Evolutionary conservation across 441 rosid genomes (phyloP).

Genomic region (Dalechampia spathulata): DNA sequence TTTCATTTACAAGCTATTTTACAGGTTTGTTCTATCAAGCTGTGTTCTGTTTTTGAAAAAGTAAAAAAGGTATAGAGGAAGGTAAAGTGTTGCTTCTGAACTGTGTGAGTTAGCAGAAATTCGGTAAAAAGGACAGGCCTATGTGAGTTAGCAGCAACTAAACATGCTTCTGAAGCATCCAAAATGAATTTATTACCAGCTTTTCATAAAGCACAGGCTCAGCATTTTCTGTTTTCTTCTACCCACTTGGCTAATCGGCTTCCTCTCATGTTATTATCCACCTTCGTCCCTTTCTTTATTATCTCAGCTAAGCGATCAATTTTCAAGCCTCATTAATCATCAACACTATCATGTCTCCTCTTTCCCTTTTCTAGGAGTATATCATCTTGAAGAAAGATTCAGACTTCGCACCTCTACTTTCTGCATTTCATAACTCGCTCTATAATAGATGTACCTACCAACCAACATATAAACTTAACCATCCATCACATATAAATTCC

Average conservation of each 20-base stretch:
- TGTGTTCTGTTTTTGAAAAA: too few relatives aligned
- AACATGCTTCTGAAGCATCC: conserved; percentile 10
- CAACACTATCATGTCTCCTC: neutral
- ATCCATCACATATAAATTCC: too few relatives aligned
- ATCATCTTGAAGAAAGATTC: conserved; percentile 1
- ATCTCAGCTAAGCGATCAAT: conserved; percentile 13
- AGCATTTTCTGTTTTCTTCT: conserved; percentile 12
- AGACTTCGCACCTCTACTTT: neutral
- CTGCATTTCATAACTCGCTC: neutral
- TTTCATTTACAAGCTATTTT: too few relatives aligned
- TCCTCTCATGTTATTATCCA: conserved; percentile 21
- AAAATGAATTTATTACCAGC: conserved; percentile 7
- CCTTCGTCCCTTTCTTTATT: conserved; percentile 10
- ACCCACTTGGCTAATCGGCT: conserved; percentile 13
- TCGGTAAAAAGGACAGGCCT: conserved; percentile 3
- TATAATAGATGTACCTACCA: neutral
- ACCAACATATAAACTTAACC: neutral
- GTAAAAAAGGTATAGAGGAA: too few relatives aligned
- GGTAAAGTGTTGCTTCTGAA: too few relatives aligned
- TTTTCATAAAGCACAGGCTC: conserved; percentile 11
- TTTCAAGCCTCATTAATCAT: neutral
- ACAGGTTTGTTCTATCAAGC: too few relatives aligned
- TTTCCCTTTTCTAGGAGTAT: neutral
- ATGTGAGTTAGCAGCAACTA: conserved; percentile 14
- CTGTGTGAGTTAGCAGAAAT: too few relatives aligned